Percentiles rank a stretch among this genome's conserved stretches.
These are phyloP conservation scores for Trichoderma pleuroti DNA, from an alignment of 2,329 filamentous ascomycete species.

Conservation along the genomic window DNA sequence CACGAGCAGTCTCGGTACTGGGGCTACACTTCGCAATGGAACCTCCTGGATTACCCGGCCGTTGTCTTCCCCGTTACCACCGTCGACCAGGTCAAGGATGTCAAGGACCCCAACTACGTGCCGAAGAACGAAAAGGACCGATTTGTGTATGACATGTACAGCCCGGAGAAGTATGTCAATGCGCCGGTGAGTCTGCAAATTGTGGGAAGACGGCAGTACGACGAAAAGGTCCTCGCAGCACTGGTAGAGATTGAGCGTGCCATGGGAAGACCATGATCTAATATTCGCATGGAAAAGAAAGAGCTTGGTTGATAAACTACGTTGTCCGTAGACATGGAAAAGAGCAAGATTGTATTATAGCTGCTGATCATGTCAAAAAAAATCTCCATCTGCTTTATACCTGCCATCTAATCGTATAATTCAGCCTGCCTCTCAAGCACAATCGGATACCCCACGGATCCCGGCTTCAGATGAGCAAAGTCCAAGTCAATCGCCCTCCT, in stretches of 20 bases:
- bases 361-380: background rate
- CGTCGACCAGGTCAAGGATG: slow-evolving; percentile 19
- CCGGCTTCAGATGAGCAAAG: slow-evolving; percentile 24
- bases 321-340: background rate
- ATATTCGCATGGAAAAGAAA: background rate
- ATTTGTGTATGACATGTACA: slow-evolving; percentile 16
- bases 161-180: slow-evolving; percentile 9
- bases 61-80: slow-evolving; percentile 52
- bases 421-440: slow-evolving; percentile 26
- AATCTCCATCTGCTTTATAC: background rate
- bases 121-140: slow-evolving; percentile 3
- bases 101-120: slow-evolving; percentile 15
- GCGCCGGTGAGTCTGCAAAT: slow-evolving; percentile 11
- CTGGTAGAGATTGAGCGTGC: slow-evolving; percentile 10
- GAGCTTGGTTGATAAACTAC: background rate
- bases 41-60: slow-evolving; percentile 61
- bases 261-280: background rate
- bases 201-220: slow-evolving; percentile 9
- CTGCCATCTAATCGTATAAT: slow-evolving; percentile 20
- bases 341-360: background rate
- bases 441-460: slow-evolving; percentile 24
- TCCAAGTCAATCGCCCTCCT: slow-evolving; percentile 24
- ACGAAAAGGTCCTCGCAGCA: slow-evolving; percentile 6
- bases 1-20: slow-evolving; percentile 48
- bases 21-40: slow-evolving; percentile 63